These are phyloP conservation scores for Cyclotella atomus DNA, from an alignment of 108 stramenopile species.

Conservation along the genomic window DNA sequence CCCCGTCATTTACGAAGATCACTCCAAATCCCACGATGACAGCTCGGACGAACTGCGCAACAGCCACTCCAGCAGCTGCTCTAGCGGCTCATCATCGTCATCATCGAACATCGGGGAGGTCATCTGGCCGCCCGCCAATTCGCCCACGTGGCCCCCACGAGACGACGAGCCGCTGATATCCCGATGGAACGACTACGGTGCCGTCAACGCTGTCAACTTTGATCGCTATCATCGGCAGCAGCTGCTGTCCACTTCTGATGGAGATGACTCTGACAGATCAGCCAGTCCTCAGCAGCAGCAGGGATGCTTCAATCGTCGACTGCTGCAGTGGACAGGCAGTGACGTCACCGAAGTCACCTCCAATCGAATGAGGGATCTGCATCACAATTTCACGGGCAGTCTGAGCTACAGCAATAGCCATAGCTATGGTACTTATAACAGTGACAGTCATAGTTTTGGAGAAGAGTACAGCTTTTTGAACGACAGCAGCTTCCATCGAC, in stretches of 20 bases:
- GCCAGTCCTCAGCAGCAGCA: background rate
- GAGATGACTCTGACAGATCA: no score
- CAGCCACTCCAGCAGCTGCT: background rate
- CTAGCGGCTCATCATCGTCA: background rate
- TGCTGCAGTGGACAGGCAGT: background rate
- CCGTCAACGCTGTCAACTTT: background rate
- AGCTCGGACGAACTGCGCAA: background rate
- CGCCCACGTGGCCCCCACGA: conserved; percentile 1
- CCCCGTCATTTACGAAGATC: conserved; percentile 12
- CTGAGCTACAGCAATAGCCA: conserved; percentile 2
- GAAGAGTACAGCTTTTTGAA: background rate
- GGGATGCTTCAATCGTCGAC: background rate
- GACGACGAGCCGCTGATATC: background rate
- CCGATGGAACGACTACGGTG: background rate
- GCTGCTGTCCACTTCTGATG: no score
- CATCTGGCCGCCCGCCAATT: background rate
- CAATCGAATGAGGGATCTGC: background rate
- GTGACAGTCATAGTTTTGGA: no score
- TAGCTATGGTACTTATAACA: background rate
- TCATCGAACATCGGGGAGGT: background rate
- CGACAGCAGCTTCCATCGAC: background rate
- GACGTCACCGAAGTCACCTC: background rate
- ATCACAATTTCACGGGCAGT: background rate
- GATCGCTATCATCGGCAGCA: background rate
- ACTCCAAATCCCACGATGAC: background rate